These are phyloP conservation scores for Vaccinium myrtillus DNA, from an alignment of 148 eudicot genomes.

Conservation along the genomic window DNA sequence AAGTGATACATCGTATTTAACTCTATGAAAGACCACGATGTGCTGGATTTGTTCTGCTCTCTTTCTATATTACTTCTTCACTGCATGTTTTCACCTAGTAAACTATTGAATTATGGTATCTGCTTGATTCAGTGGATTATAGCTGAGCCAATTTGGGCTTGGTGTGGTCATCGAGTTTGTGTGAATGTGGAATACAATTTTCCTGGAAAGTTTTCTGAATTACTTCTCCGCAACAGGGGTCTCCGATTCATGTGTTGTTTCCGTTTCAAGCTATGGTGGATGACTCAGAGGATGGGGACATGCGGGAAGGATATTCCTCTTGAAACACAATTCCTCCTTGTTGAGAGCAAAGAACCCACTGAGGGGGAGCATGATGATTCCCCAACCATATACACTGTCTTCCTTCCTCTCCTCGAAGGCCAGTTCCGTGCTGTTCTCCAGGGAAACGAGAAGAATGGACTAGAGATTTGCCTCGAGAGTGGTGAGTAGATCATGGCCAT, in stretches of 20 bases:
- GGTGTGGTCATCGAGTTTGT: not conserved
- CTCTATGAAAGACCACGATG: not conserved
- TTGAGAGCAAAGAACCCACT: conserved; percentile 65
- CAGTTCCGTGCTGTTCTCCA: conserved; percentile 94
- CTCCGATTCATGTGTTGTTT: conserved; percentile 84
- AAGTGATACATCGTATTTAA: not conserved
- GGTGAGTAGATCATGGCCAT: conserved; percentile 61
- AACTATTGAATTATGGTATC: not conserved
- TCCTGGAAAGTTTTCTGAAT: not conserved
- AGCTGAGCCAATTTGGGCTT: not conserved
- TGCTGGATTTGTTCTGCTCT: not conserved
- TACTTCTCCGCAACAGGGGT: conserved; percentile 44
- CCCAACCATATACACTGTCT: conserved; percentile 72
- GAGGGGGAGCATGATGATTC: conserved; percentile 52
- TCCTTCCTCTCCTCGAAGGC: conserved; percentile 90
- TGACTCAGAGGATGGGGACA: conserved; percentile 95
- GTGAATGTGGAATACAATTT: not conserved
- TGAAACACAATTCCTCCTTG: conserved; percentile 89
- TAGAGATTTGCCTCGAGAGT: conserved; percentile 96
- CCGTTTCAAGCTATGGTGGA: conserved; percentile 99
- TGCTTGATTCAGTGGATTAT: not conserved
- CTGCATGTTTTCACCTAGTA: not conserved
- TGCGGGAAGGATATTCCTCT: conserved; percentile 83
- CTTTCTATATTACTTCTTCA: not conserved
- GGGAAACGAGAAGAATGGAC: conserved; percentile 76